Conservation (phyloP, 2,329 filamentous ascomycete species). For the Endocalyx cinctus region DNA sequence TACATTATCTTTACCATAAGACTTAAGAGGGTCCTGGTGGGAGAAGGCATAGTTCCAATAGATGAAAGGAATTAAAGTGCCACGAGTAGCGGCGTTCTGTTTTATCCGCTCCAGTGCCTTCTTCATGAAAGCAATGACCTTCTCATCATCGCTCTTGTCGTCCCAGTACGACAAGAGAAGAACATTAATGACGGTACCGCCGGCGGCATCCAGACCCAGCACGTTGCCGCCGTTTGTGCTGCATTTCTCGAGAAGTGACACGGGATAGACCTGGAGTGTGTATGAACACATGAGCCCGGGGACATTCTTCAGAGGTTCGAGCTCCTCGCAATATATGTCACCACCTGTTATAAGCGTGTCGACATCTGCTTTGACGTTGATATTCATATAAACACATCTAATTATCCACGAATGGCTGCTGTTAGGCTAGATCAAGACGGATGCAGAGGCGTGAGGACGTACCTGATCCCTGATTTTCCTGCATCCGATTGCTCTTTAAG, state of each 20-base stretch:
- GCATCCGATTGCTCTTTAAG: too few relatives aligned
- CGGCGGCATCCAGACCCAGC: not conserved
- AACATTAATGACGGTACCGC: not conserved
- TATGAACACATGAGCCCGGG: not conserved
- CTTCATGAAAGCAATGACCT: not conserved
- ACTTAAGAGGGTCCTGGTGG: not conserved
- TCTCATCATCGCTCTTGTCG: not conserved
- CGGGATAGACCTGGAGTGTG: not conserved
- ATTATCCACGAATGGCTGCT: too few relatives aligned
- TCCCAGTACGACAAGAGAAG: not conserved
- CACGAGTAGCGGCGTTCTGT: not conserved
- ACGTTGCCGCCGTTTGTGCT: not conserved
- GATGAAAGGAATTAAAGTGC: not conserved
- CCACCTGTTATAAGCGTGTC: slow-evolving; percentile 2
- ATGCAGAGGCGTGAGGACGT: too few relatives aligned
- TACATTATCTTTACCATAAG: not conserved
- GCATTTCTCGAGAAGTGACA: not conserved
- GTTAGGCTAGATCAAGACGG: too few relatives aligned
- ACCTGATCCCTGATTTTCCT: too few relatives aligned
- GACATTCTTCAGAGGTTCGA: slow-evolving; percentile 2
- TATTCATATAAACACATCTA: slow-evolving; percentile 10
- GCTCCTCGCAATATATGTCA: not conserved
- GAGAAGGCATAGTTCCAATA: not conserved
- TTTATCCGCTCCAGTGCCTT: not conserved
- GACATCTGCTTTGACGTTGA: slow-evolving; percentile 6